These are phyloP conservation scores for Grammothele lineata DNA, from an alignment of 768 basidiomycete genomes.

Conservation along the genomic window DNA sequence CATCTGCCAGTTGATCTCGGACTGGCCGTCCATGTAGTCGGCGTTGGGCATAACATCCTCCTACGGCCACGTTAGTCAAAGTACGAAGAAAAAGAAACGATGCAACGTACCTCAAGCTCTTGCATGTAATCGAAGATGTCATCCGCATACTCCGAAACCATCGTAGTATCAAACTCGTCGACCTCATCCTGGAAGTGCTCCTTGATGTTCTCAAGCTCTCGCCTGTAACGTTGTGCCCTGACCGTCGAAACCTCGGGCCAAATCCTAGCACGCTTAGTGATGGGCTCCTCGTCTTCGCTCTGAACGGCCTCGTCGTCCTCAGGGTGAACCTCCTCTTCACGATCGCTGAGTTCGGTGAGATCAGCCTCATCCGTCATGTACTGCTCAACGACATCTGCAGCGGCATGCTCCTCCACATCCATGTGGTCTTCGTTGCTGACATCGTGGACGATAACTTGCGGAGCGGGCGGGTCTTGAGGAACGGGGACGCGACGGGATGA, in stretches of 20 bases:
- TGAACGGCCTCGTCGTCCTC: slow-evolving; percentile 11
- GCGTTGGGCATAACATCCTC: slow-evolving; percentile 86
- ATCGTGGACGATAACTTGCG: slow-evolving; percentile 15
- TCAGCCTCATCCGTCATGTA: slow-evolving; percentile 43
- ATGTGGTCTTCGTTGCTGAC: slow-evolving; percentile 39
- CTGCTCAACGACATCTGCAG: slow-evolving; percentile 40
- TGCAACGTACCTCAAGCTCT: slow-evolving; percentile 73
- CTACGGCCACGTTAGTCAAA: slow-evolving; percentile 38
- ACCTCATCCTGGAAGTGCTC: slow-evolving; percentile 62
- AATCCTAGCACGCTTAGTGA: slow-evolving; percentile 40
- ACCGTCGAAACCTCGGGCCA: slow-evolving; percentile 78
- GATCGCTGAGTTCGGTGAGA: slow-evolving; percentile 21
- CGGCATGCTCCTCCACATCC: slow-evolving; percentile 50
- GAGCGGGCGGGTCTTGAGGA: slow-evolving; percentile 16
- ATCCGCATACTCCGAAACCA: slow-evolving; percentile 99
- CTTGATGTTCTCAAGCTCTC: slow-evolving; percentile 64
- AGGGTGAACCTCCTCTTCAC: slow-evolving; percentile 13
- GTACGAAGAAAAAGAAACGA: not conserved
- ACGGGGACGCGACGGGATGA: slow-evolving; percentile 37
- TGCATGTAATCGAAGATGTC: slow-evolving; percentile 98
- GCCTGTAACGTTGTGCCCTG: slow-evolving; percentile 51
- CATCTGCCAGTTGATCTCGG: slow-evolving; percentile 91
- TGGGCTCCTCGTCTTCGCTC: slow-evolving; percentile 10
- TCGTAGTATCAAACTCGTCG: slow-evolving; percentile 79
- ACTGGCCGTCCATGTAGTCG: slow-evolving; percentile 91